Conservation (phyloP, 805 yeast species). For the Danielozyma ontarioensis region DNA sequence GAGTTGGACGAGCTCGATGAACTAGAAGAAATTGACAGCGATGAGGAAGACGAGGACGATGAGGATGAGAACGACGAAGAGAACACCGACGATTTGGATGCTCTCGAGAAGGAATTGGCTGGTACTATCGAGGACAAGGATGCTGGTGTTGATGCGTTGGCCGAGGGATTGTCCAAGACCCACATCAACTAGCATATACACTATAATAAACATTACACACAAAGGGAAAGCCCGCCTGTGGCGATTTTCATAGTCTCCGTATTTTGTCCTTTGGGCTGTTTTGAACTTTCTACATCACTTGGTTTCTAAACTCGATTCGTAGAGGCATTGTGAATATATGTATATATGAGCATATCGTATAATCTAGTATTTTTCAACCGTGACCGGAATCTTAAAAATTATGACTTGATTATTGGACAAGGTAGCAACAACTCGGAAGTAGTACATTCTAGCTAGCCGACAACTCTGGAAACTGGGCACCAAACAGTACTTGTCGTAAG, state of each 20-base stretch:
- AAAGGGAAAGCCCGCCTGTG: not conserved
- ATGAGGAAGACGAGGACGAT: conserved; percentile 58
- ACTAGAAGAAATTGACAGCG: conserved; percentile 76
- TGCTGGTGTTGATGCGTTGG: conserved; percentile 39
- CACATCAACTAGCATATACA: conserved; percentile 25
- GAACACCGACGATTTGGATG: conserved; percentile 31
- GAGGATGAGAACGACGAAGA: conserved; percentile 53
- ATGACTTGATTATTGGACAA: conserved; percentile 16
- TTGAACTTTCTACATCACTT: not conserved
- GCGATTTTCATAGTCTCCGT: too few species aligned
- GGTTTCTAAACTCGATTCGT: too few species aligned
- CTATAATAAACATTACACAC: conserved; percentile 5
- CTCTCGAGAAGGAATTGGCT: conserved; percentile 51
- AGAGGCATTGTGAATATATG: too few species aligned
- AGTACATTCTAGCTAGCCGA: conserved; percentile 26
- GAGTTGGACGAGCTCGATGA: conserved; percentile 93
- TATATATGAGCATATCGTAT: not conserved
- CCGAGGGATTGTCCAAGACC: conserved; percentile 54
- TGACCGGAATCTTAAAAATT: conserved; percentile 26
- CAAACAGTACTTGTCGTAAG: conserved; percentile 22
- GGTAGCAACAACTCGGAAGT: conserved; percentile 16
- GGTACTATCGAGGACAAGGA: conserved; percentile 8
- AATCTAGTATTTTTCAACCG: conserved; percentile 17
- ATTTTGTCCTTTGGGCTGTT: not conserved
- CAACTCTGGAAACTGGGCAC: conserved; percentile 38